A percentile compares a stretch with the other conserved stretches of the same genome.
These are phyloP conservation scores for Exophiala sp. DNA, from an alignment of 2,329 filamentous ascomycete species.

Conservation along the genomic window DNA sequence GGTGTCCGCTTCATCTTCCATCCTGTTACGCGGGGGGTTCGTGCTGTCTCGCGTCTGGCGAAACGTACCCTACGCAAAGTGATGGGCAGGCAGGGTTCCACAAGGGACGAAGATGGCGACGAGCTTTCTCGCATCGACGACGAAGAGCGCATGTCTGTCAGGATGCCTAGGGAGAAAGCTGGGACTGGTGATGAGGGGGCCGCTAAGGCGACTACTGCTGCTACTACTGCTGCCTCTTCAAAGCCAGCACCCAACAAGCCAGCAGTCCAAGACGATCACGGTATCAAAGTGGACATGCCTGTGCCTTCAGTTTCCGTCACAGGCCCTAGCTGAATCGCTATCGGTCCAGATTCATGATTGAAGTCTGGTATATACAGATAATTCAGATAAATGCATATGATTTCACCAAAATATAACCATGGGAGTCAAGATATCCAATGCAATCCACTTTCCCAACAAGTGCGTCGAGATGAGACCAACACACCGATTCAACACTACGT, in stretches of 20 bases:
- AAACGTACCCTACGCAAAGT: constrained; percentile 24
- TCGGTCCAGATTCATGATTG: not conserved
- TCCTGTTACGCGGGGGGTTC: constrained; percentile 31
- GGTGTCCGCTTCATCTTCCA: constrained; percentile 31
- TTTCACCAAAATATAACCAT: too few species aligned
- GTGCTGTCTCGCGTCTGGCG: constrained; percentile 23
- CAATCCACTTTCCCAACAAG: too few species aligned
- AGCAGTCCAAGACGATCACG: too few species aligned
- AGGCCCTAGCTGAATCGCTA: constrained; percentile 13
- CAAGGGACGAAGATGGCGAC: constrained; percentile 11
- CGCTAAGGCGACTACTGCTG: too few species aligned
- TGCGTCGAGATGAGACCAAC: too few species aligned
- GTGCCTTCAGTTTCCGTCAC: constrained; percentile 19
- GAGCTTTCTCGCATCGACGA: constrained; percentile 2
- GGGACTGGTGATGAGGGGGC: constrained; percentile 1
- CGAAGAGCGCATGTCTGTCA: constrained; percentile 10
- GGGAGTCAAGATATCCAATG: too few species aligned
- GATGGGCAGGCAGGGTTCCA: constrained; percentile 14
- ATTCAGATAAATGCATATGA: too few species aligned
- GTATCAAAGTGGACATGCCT: too few species aligned
- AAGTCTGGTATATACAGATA: too few species aligned
- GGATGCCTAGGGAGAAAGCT: constrained; percentile 1
- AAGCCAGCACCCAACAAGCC: too few species aligned
- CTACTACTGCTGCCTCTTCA: too few species aligned
- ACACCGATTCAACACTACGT: too few species aligned